Base-by-base conservation (phyloP, 139 green algal species). In the Coccomyxa sp. region DNA sequence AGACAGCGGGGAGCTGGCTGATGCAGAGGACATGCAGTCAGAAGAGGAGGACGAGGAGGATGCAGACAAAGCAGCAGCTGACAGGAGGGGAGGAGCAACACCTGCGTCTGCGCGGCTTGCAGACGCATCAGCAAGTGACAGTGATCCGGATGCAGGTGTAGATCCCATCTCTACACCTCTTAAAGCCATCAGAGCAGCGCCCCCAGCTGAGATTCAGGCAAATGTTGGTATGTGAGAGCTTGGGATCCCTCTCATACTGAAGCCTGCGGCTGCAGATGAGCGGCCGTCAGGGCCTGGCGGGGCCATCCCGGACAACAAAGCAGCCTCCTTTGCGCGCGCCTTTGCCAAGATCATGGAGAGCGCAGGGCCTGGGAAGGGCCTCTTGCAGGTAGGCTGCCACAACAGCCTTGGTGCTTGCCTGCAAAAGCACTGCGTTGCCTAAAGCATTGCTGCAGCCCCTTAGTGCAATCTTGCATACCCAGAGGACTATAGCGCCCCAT, bases 281-380 rank as follows among this genome's bases (percentile, higher is more conserved):
- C n/a, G n/a, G n/a, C n/a, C n/a, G n/a, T n/a, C n/a, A n/a, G n/a
- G n/a, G n/a, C n/a, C n/a, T n/a, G n/a, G n/a, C n/a, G n/a, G n/a
- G n/a, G n/a, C n/a, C n/a, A n/a, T n/a, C n/a, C n/a, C n/a, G n/a
- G 64, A 71, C 64, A 71, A 36, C 34, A 93, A 95, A 83, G 83
- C 79, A 5, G 86, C 82, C 22, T 90, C 88, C 0, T 93, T 95
- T 70, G 88, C 92, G n/a, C 87, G 89, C 38, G 90, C 90, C 0
- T 96, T 96, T 82, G 76, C 55, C 10, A 92, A 90, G 77, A 87
- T 94, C 72, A 76, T 95, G 29, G 80, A 78, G 0, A 71, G 70
- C 9, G 82, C 82, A 7, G 18, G 27, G 50, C 22, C 50, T 22
- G 18, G 27, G 50, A 64, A 7, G 5, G 50, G 50, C 50, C 22